phyloP scores from a whole-genome alignment of 768 basidiomycete species.

The Chalciporus sphaerocephalus region DNA sequence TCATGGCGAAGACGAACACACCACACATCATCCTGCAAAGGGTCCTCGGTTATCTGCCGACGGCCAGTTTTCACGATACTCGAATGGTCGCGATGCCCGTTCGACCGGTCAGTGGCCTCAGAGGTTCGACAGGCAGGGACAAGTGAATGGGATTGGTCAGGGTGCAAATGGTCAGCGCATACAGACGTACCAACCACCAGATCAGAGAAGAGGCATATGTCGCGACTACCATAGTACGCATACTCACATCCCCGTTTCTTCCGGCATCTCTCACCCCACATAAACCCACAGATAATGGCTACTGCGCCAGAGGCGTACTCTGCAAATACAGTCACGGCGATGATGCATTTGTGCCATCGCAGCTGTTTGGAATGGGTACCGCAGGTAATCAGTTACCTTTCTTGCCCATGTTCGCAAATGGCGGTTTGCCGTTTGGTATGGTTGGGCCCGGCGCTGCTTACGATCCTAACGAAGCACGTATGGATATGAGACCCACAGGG shows the following conservation, averaged over 20 bases:
- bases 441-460: slow-evolving; percentile 49
- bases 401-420: slow-evolving; percentile 62
- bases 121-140: slow-evolving; percentile 29
- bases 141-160: slow-evolving; percentile 24
- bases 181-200: slow-evolving; percentile 65
- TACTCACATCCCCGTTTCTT: background rate
- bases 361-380: slow-evolving; percentile 55
- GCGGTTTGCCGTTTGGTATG: slow-evolving; percentile 53
- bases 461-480: slow-evolving; percentile 73
- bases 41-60: slow-evolving; percentile 65
- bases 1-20: slow-evolving; percentile 57
- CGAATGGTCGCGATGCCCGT: slow-evolving; percentile 39
- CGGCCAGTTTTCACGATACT: slow-evolving; percentile 62
- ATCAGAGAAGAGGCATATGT: slow-evolving; percentile 74
- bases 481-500: slow-evolving; percentile 70
- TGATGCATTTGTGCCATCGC: slow-evolving; percentile 74
- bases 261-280: slow-evolving; percentile 8
- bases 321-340: slow-evolving; percentile 95
- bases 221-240: slow-evolving; percentile 89
- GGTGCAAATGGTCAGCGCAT: slow-evolving; percentile 43
- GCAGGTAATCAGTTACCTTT: slow-evolving; percentile 50
- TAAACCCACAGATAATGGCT: slow-evolving; percentile 68
- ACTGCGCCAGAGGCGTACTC: slow-evolving; percentile 79
- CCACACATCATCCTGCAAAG: slow-evolving; percentile 59
- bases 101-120: slow-evolving; percentile 42